phyloP scores from a whole-genome alignment of 2,329 filamentous ascomycete species.

The Aspergillus clavatus region DNA sequence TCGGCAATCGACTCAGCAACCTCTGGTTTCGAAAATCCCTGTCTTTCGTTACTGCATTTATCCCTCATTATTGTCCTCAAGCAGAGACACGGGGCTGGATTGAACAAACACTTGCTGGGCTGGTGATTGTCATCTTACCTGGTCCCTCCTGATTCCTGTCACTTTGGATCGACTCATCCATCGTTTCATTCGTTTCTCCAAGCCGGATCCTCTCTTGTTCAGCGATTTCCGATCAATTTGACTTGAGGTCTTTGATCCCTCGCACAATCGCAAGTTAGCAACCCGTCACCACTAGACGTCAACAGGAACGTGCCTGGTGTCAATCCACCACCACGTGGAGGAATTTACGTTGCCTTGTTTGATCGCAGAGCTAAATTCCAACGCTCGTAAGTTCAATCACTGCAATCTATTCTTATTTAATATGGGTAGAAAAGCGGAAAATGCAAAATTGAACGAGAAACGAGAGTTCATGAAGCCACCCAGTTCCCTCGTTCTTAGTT shows the following conservation, averaged over 20 bases:
- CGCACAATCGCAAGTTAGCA: no score
- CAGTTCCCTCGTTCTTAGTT: no score
- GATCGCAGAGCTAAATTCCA: not conserved
- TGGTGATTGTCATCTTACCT: constrained; percentile 18
- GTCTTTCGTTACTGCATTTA: constrained; percentile 12
- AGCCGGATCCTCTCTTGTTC: not conserved
- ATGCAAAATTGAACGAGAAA: no score
- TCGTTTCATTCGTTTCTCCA: not conserved
- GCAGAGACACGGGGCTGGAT: constrained; percentile 15
- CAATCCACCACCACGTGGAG: not conserved
- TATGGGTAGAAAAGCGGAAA: no score
- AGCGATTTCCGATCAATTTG: not conserved
- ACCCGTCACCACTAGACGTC: no score
- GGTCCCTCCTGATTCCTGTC: constrained; percentile 1
- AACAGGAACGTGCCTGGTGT: not conserved
- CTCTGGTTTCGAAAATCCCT: not conserved
- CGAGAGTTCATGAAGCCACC: no score
- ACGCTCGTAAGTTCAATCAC: no score
- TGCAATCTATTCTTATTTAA: no score
- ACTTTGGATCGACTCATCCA: constrained; percentile 6
- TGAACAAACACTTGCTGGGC: constrained; percentile 30
- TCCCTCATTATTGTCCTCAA: constrained; percentile 18
- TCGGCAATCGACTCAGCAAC: constrained; percentile 1
- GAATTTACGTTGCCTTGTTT: not conserved
- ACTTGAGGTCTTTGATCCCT: not conserved